phyloP scores from a whole-genome alignment of 208 protist genomes.

The Acanthamoeba healyi region DNA sequence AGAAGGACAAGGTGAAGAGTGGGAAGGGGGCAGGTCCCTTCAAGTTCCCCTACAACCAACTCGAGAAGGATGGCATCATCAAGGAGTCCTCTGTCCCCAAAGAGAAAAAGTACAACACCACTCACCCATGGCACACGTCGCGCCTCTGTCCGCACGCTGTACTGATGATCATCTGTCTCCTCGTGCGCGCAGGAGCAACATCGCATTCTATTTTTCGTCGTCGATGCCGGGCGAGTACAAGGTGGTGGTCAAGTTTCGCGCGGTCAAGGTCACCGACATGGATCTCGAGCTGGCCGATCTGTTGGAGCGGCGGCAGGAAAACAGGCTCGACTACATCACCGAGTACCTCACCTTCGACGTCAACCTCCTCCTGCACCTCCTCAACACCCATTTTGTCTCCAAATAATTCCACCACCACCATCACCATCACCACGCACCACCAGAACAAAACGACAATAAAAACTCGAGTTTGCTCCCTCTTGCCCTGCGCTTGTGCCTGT shows the following conservation, averaged over 20 bases:
- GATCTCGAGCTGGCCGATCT: conserved; percentile 85
- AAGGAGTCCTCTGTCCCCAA: conserved; percentile 86
- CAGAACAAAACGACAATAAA: neutral
- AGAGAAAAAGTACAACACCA: conserved; percentile 74
- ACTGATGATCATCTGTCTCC: no score
- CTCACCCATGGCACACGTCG: no score
- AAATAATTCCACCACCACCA: neutral
- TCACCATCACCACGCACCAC: neutral
- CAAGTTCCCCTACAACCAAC: conserved; percentile 85
- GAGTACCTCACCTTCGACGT: conserved; percentile 87
- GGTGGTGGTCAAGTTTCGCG: conserved; percentile 80
- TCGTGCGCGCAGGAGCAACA: conserved; percentile 69
- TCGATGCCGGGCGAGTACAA: conserved; percentile 80
- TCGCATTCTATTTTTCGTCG: conserved; percentile 82
- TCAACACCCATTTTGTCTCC: conserved; percentile 86
- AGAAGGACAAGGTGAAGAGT: neutral
- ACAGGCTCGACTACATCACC: conserved; percentile 81
- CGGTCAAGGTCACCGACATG: conserved; percentile 76
- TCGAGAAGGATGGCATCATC: conserved; percentile 88
- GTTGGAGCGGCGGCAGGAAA: conserved; percentile 82
- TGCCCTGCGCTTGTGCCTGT: no score
- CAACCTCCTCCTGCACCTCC: conserved; percentile 85
- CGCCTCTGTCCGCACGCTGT: no score
- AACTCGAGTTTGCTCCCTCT: no score
- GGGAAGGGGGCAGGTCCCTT: conserved; percentile 77